Conservation (phyloP, 805 yeast species). For the Nakazawaea pomicola region DNA sequence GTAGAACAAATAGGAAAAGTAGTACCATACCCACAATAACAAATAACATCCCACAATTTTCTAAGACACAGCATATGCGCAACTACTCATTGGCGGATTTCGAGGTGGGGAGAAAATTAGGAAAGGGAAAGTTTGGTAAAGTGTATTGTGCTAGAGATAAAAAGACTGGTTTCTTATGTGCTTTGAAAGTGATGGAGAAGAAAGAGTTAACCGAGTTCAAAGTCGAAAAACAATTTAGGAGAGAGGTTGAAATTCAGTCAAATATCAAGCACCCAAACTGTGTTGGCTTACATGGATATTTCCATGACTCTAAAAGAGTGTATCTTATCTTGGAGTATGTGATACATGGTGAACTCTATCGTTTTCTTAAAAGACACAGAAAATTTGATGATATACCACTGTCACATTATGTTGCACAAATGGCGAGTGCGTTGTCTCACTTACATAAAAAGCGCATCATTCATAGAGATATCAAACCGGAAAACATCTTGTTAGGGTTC, state of each 20-base stretch:
- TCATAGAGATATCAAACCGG: constrained; percentile 94
- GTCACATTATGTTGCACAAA: constrained; percentile 75
- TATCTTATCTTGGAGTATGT: constrained; percentile 83
- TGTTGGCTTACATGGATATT: constrained; percentile 78
- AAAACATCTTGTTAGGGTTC: constrained; percentile 75
- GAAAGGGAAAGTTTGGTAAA: constrained; percentile 90
- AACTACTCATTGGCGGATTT: constrained; percentile 55
- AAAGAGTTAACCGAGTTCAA: constrained; percentile 68
- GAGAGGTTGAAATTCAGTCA: constrained; percentile 91
- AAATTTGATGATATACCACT: constrained; percentile 72
- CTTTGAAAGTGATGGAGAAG: constrained; percentile 88
- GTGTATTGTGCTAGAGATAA: constrained; percentile 86
- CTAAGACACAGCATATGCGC: constrained; percentile 15
- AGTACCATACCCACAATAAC: too few species aligned
- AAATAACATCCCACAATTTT: constrained; percentile 8
- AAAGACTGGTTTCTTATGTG: constrained; percentile 73
- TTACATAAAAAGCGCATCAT: constrained; percentile 77
- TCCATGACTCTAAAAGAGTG: constrained; percentile 75
- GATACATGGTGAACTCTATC: constrained; percentile 81
- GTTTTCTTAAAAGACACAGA: constrained; percentile 57
- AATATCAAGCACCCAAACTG: constrained; percentile 74
- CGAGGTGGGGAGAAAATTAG: constrained; percentile 82
- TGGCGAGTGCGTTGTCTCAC: constrained; percentile 73
- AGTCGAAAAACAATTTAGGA: constrained; percentile 77
- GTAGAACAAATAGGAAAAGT: too few species aligned